Percentiles rank a stretch among this genome's conserved stretches.
These are phyloP conservation scores for Capniomyces stellatus DNA, from an alignment of 371 early-diverging fungal species.

Conservation along the genomic window DNA sequence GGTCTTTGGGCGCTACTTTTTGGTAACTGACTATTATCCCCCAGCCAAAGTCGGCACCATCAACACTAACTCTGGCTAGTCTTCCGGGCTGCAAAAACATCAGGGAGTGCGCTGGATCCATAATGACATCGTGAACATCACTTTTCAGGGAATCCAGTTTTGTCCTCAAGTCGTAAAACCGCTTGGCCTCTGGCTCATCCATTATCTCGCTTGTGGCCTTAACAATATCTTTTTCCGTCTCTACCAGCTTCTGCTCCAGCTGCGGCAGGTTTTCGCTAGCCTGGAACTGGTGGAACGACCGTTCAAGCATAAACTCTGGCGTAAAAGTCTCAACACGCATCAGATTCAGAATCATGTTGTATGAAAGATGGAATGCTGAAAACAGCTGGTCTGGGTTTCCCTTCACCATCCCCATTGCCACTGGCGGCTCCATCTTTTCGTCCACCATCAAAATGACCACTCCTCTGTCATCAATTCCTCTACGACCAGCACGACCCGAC, in stretches of 20 bases:
- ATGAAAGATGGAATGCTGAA: slow-evolving; percentile 96
- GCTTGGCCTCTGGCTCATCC: slow-evolving; percentile 44
- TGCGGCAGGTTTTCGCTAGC: slow-evolving; percentile 66
- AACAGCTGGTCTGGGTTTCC: slow-evolving; percentile 86
- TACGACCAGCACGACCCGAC: slow-evolving; percentile 95
- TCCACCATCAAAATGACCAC: slow-evolving; percentile 95
- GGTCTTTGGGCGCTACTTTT: slow-evolving; percentile 19
- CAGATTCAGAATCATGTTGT: slow-evolving; percentile 98
- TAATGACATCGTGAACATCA: slow-evolving; percentile 59
- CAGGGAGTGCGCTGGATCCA: slow-evolving; percentile 56
- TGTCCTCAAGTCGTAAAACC: slow-evolving; percentile 56
- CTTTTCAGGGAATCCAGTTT: slow-evolving; percentile 43
- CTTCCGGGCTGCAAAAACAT: slow-evolving; percentile 83
- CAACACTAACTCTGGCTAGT: slow-evolving; percentile 3
- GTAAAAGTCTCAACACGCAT: slow-evolving; percentile 93
- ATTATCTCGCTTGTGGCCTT: slow-evolving; percentile 36
- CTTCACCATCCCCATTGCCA: slow-evolving; percentile 87
- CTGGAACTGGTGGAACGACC: slow-evolving; percentile 95
- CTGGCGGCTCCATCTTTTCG: slow-evolving; percentile 88
- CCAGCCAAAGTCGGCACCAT: slow-evolving; percentile 58
- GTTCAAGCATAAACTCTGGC: slow-evolving; percentile 88
- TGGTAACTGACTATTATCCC: slow-evolving; percentile 57
- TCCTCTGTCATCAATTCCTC: slow-evolving; percentile 97
- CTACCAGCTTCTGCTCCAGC: slow-evolving; percentile 36
- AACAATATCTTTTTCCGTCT: slow-evolving; percentile 24